A percentile compares a stretch with the other conserved stretches of the same genome.
Conservation (phyloP, 2,329 filamentous ascomycete genomes). For the Pseudogymnoascus sp. region DNA sequence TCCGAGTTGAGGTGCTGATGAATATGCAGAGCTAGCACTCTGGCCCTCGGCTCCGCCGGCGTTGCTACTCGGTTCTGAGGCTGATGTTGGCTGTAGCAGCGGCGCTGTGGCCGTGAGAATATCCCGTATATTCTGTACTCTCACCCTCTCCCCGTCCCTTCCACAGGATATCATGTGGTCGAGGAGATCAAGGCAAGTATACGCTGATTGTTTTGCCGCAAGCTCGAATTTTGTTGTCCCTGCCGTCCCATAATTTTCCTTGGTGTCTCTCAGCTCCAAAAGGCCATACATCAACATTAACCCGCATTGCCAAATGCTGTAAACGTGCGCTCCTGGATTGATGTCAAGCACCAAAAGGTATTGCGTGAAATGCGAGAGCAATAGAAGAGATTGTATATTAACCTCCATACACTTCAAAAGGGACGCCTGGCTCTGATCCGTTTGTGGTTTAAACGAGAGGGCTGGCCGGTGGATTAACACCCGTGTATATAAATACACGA, state of each 20-base stretch:
- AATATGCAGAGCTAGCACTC: neutral
- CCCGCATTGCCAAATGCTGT: slow-evolving; percentile 16
- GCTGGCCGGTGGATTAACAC: slow-evolving; percentile 14
- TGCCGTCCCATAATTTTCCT: neutral
- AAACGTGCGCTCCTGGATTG: slow-evolving; percentile 15
- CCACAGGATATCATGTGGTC: neutral
- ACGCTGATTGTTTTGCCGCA: neutral
- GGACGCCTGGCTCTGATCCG: neutral
- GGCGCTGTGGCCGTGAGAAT: neutral
- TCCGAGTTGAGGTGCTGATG: neutral
- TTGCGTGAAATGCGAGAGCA: neutral
- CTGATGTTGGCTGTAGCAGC: neutral
- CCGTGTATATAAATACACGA: slow-evolving; percentile 13
- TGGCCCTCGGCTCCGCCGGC: neutral
- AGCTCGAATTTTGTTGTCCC: neutral
- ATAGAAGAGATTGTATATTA: neutral
- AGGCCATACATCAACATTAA: slow-evolving; percentile 14
- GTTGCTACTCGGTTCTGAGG: neutral
- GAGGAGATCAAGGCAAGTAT: slow-evolving; percentile 4
- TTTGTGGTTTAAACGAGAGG: slow-evolving; percentile 10
- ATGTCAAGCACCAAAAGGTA: slow-evolving; percentile 13
- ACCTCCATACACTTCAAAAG: neutral
- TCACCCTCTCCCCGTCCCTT: neutral
- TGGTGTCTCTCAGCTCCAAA: slow-evolving; percentile 6
- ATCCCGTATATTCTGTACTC: slow-evolving; percentile 1